Base-by-base conservation (phyloP, 2,329 filamentous ascomycete genomes). In the Aspergillus costaricaensis region DNA sequence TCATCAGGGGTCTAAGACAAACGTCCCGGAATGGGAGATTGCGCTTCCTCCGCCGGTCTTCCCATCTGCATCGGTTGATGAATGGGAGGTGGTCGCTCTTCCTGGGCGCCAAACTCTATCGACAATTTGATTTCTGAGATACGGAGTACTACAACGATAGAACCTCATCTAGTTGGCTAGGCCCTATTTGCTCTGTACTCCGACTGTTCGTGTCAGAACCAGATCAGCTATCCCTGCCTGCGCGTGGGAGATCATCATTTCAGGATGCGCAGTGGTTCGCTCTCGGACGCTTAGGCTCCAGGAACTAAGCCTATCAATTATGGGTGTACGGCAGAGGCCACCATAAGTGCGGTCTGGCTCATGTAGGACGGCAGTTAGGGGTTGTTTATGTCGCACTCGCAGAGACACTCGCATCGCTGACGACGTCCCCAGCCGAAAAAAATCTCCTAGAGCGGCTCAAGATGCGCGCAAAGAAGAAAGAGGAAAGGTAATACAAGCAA, bases 201-300 rank as follows among this genome's bases (percentile, higher is more conserved):
- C 15, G 47, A 32, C 25, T 19, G 47, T 50, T 50, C 32, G 39
- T 32, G 53, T 36, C 39, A 44, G 44, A 41, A 41, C 30, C 25
- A 2, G 41, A 55, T 47, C 53, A 38, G 39, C 30, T 30, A 54
- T 59, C 39, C 38, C 41, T 51, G 39, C 39, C 48, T 52, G 48
- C 23, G 39, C 49, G 27, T 39, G 49, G 57, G 49, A 53, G 57
- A 59, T 59, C 57, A 36, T 54, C 43, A 59, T 59, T 54, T 44
- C n/a, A 36, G 39, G 47, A 27, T 52, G 30, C 23, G 21, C 41
- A 54, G 23, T 50, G 48, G 55, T 57, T 41, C 23, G 48, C 47
- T 39, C 47, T 52, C 47, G 27, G 27, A 55, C 39, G 17, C 49
- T 39, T 41, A 44, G 41, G 19, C 41, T 21, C 25, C 25, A 30